Evolutionary conservation across 768 basidiomycete genomes (phyloP), one percentile per base, ranked within the genome.

Genomic region (Phylloporus sp.): DNA sequence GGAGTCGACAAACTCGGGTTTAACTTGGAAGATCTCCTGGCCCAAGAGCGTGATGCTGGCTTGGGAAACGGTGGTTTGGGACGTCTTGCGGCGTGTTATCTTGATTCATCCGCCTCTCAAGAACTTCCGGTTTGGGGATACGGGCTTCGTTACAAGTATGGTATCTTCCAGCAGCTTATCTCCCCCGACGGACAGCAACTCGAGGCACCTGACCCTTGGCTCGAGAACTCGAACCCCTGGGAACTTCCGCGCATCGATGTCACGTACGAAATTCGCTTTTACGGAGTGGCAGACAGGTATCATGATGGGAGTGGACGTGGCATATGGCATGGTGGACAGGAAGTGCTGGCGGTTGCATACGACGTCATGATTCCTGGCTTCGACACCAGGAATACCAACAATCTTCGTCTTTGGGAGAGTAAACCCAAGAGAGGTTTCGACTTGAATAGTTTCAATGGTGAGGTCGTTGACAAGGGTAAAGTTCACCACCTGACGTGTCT

Each of bases 51-150:
- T 39, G 96, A 99, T 60, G 93, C 95, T 2, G 95, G 81, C 8
- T 77, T 97, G 10, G 96, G 95, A 6, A 96, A 97, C 64, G 94
- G 94, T 54, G 95, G 95, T 47, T 78, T 97, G 9, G 95, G 96
- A 0, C 88, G 95, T 24, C 80, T 99, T 36, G 96, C 96, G 1
- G 95, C 96, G 1, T 99, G 96, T 71, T 99, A 97, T 64, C 81
- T 96, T 42, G 94, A 97, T 62, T 90, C 88, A n/a, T 81, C 83
- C 20, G 84, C 94, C 4, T 88, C 87, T 9, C 83, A 90, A 60
- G 85, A 94, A 66, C 77, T 97, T 5, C 95, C 95, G 0, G 79
- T 90, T 20, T 97, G 93, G 92, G 95, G 95, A 36, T 97, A 97
- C 58, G 93, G 93, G 34, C 68, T 96, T 48, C 73, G 93, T 35